phyloP scores from a whole-genome alignment of 2,329 filamentous ascomycete species.

The Zymoseptoria ardabiliae region DNA sequence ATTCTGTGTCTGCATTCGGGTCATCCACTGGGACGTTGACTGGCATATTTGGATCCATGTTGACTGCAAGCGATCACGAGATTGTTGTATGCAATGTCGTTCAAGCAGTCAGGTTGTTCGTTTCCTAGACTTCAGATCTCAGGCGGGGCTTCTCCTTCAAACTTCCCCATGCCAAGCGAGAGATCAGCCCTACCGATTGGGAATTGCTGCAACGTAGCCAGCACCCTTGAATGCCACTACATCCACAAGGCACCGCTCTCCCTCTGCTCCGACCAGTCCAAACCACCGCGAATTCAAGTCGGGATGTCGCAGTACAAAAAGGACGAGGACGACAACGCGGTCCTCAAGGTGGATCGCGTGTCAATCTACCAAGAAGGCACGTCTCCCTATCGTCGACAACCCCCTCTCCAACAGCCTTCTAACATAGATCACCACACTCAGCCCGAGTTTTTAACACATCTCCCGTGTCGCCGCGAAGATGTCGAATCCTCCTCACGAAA shows the following conservation, averaged over 20 bases:
- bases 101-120: neutral
- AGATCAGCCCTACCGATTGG: neutral
- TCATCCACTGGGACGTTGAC: slow-evolving; percentile 82
- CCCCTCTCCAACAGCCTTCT: slow-evolving; percentile 1
- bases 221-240: slow-evolving; percentile 21
- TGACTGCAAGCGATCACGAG: slow-evolving; percentile 1
- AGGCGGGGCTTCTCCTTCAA: slow-evolving; percentile 1
- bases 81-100: neutral
- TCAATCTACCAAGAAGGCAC: slow-evolving; percentile 98
- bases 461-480: slow-evolving; percentile 93
- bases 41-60: slow-evolving; percentile 41
- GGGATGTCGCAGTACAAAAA: slow-evolving; percentile 96
- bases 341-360: slow-evolving; percentile 96
- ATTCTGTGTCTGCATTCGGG: slow-evolving; percentile 96
- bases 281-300: slow-evolving; percentile 11
- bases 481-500: slow-evolving; percentile 94
- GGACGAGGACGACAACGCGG: slow-evolving; percentile 91
- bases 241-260: slow-evolving; percentile 8
- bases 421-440: slow-evolving; percentile 32
- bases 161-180: neutral
- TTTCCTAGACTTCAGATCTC: neutral
- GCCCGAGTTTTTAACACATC: slow-evolving; percentile 97
- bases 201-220: slow-evolving; percentile 12
- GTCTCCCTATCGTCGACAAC: slow-evolving; percentile 22
- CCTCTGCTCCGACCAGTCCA: slow-evolving; percentile 16